Evolutionary conservation across 2,329 filamentous ascomycete genomes (phyloP).

Genomic region (Phyllosticta capitalensis): DNA sequence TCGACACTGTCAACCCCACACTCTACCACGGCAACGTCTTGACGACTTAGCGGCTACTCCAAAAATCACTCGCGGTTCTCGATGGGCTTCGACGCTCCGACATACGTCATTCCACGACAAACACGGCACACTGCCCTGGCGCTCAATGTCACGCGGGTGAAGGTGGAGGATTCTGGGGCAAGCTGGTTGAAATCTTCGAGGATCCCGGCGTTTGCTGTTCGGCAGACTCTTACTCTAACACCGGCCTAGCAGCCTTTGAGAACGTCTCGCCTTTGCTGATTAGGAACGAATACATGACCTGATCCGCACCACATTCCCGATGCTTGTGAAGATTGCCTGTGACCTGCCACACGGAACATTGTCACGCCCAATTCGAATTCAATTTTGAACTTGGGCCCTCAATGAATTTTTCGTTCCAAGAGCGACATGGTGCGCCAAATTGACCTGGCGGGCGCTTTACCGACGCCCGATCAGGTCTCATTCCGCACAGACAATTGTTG

Average conservation of each 20-base stretch:
- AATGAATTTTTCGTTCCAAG: slow-evolving; percentile 9
- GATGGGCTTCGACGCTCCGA: neutral
- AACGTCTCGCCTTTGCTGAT: slow-evolving; percentile 2
- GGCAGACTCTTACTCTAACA: slow-evolving; percentile 9
- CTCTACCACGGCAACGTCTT: slow-evolving; percentile 16
- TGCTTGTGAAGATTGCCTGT: neutral
- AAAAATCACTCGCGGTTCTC: slow-evolving; percentile 1
- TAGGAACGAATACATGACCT: slow-evolving; percentile 10
- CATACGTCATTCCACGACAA: slow-evolving; percentile 11
- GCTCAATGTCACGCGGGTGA: neutral
- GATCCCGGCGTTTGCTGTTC: slow-evolving; percentile 2
- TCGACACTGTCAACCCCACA: slow-evolving; percentile 21
- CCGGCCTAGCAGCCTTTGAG: slow-evolving; percentile 9
- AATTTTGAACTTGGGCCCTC: slow-evolving; percentile 7
- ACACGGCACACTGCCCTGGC: slow-evolving; percentile 3
- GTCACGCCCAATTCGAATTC: slow-evolving; percentile 10
- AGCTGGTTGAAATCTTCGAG: slow-evolving; percentile 12
- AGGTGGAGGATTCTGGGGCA: slow-evolving; percentile 5
- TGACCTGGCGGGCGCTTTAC: slow-evolving; percentile 7
- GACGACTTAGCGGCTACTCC: neutral
- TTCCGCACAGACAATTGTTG: slow-evolving; percentile 5
- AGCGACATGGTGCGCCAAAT: slow-evolving; percentile 8
- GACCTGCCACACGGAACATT: slow-evolving; percentile 9
- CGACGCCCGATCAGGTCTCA: slow-evolving; percentile 7
- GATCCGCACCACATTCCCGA: neutral